Base-by-base conservation (phyloP, 768 basidiomycete genomes). In the Tricholoma sp. region DNA sequence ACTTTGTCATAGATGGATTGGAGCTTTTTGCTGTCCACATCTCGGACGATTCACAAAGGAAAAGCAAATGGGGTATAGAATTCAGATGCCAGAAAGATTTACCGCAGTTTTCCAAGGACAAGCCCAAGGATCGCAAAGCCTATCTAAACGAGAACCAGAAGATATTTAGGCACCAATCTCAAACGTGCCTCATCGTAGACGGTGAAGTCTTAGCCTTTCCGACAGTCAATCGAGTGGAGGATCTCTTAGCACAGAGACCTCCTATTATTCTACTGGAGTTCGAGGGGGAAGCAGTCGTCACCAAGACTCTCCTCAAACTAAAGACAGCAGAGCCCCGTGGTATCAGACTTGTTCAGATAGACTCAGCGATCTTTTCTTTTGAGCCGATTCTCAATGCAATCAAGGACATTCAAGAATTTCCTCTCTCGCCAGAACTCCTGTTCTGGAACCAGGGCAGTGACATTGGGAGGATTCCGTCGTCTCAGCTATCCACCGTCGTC, bases 321-420 rank as follows among this genome's bases (percentile, higher is more conserved):
- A 70, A 69, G 42, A 55, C 64, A 11, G 73, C 69, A 18, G 63
- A 61, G 29, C 65, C 24, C 4, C 24, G 24, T 24, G 24, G 65
- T 34, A 69, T 73, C 24, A 70, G 70, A 55, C 67, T 70, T 28
- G 58, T 88, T 20, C 81, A 81, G 55, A 80, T 86, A 24, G 78
- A 87, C 61, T 81, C 81, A 0, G 82, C 83, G 0, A 66, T 86
- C 5, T 88, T 86, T 62, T 71, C 86, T 0, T 88, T 80, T 55
- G 80, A 85, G 60, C 84, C 85, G 2, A 74, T 88, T 24, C 73
- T 89, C n/a, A 76, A 67, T 44, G 80, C 76, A 1, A 70, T 89
- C 24, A 78, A 88, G 65, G 62, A 71, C 15, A 76, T 73, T 55
- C 72, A 62, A 6, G 56, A 55, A 0, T 62, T 87, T 4, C 79